These are phyloP conservation scores for Thinopyrum elongatum DNA, from an alignment of 176 grass and related monocot species.

Conservation along the genomic window DNA sequence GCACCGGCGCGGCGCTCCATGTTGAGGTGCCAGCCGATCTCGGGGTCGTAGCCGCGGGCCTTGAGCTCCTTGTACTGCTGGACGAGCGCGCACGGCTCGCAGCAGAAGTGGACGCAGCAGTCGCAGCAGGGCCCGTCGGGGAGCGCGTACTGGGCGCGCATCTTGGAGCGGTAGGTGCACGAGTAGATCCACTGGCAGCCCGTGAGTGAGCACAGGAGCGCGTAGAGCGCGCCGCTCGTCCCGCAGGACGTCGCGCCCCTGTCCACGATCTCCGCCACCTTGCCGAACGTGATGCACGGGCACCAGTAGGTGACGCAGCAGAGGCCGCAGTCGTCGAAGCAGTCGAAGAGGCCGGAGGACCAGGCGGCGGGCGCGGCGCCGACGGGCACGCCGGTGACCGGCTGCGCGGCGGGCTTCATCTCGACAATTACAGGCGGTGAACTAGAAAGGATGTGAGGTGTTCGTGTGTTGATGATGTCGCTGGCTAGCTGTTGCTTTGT, in stretches of 20 bases:
- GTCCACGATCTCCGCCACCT: conserved; percentile 71
- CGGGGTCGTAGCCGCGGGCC: conserved; percentile 56
- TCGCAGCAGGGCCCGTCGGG: conserved; percentile 48
- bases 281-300: conserved; percentile 72
- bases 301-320: conserved; percentile 56
- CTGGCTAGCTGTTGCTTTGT: not conserved
- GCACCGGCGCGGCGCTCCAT: not conserved
- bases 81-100: conserved; percentile 50
- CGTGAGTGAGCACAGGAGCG: not conserved
- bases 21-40: conserved; percentile 35
- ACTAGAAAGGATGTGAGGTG: not conserved
- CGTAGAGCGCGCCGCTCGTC: conserved; percentile 44
- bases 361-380: not conserved
- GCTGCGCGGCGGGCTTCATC: not conserved
- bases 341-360: conserved; percentile 63
- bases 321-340: conserved; percentile 53
- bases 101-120: conserved; percentile 73
- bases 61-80: conserved; percentile 73
- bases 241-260: conserved; percentile 55
- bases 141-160: conserved; percentile 44
- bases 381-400: not conserved
- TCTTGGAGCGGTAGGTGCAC: conserved; percentile 49
- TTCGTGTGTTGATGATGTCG: not conserved
- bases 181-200: conserved; percentile 55
- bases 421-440: not conserved